Evolutionary conservation across 768 basidiomycete species (phyloP).

Genomic region (Rhodotorula graminis): DNA sequence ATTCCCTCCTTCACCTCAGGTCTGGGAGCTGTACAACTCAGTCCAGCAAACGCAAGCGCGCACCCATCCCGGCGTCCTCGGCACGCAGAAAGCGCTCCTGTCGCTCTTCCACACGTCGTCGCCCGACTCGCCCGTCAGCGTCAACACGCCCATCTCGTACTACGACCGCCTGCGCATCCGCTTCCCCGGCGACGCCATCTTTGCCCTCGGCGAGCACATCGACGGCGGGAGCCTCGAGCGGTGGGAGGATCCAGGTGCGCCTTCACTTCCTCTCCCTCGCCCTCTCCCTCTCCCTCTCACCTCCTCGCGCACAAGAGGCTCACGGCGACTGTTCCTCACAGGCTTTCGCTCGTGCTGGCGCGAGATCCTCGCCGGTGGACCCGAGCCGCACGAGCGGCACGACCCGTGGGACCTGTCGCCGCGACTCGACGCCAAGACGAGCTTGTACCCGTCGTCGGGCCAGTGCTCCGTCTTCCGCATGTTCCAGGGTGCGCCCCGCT

Average conservation of each 20-base stretch:
- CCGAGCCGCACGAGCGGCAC: slow-evolving; percentile 5
- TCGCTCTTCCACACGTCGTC: slow-evolving; percentile 44
- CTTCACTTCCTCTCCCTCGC: no score
- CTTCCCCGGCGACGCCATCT: slow-evolving; percentile 63
- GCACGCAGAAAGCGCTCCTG: slow-evolving; percentile 58
- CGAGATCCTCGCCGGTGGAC: background rate
- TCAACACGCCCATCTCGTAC: slow-evolving; percentile 64
- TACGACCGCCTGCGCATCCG: slow-evolving; percentile 71
- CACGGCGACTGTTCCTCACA: no score
- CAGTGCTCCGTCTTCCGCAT: slow-evolving; percentile 49
- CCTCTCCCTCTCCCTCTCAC: no score
- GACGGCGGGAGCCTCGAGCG: slow-evolving; percentile 69
- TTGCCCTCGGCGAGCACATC: slow-evolving; percentile 51
- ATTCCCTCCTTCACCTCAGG: slow-evolving; percentile 49
- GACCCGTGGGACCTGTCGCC: slow-evolving; percentile 16
- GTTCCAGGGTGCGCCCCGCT: slow-evolving; percentile 31
- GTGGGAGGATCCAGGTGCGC: slow-evolving; percentile 55
- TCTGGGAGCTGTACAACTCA: slow-evolving; percentile 69
- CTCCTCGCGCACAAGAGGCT: no score
- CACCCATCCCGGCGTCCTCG: slow-evolving; percentile 59
- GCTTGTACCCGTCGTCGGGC: slow-evolving; percentile 18
- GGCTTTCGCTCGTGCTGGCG: background rate
- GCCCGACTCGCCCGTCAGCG: slow-evolving; percentile 50
- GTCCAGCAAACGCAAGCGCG: slow-evolving; percentile 62
- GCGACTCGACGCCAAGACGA: slow-evolving; percentile 11